Evolutionary conservation across 1,139 yeast species (phyloP), one percentile per base, ranked within the genome.

Genomic region (Meyerozyma athensensis): DNA sequence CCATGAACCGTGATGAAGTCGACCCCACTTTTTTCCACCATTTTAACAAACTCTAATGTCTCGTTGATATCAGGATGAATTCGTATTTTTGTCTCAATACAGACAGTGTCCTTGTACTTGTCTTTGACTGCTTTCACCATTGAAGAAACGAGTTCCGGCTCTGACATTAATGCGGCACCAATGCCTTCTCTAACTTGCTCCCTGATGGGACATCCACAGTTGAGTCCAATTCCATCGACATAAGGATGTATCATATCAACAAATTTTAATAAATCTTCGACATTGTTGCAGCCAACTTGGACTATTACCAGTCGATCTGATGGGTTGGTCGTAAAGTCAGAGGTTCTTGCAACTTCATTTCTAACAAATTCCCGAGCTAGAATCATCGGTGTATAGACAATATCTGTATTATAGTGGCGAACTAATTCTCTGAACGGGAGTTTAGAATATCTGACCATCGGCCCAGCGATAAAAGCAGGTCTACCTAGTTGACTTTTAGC

Each of bases 121-220:
- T 68, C 66, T 53, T 90, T 90, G 21, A 89, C 95, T 1, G 87
- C 86, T 36, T 68, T 65, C 3, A 92, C 96, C 96, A 92, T 85
- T 2, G 74, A 72, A 1, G 92, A 76, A 4, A 94, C 95, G 36
- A 82, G 64, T 26, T 86, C 87, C 0, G 94, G 87, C 45, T 86
- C 81, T 20, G 80, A 68, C 89, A 92, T 90, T 39, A 92, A 68
- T 0, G 97, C 97, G 1, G 97, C 97, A 4, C 98, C 98, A 19
- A 92, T 89, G 13, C 98, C 98, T 57, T 89, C 97, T 34, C 96
- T 73, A 5, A 86, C 86, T 58, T 92, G 98, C 47, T 92, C 97
- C 46, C 82, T 85, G 37, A 92, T 89, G 1, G 98, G 98, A 61
- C 98, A 92, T 0, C 98, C 98, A 62, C 98, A 92, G 65, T 92